Evolutionary conservation across 306 rosid genomes (phyloP).

Genomic region (Astragalus glycyphyllos): DNA sequence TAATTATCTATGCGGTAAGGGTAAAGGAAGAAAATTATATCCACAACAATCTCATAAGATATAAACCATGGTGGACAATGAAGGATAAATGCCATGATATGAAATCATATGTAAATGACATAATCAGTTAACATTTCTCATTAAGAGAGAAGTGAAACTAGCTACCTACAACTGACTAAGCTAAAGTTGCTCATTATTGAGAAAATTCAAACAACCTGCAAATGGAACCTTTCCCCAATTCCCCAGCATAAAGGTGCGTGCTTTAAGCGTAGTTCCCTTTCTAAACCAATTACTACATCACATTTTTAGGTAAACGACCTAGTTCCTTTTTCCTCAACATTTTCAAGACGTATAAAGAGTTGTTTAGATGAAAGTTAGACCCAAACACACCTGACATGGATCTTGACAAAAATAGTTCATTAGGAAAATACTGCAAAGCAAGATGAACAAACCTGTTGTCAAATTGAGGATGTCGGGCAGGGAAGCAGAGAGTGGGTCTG

Average conservation of each 20-base stretch:
- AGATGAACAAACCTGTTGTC: constrained; percentile 63
- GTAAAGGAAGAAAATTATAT: constrained; percentile 2
- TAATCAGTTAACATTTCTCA: not conserved
- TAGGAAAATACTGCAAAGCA: constrained; percentile 15
- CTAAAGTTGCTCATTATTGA: not conserved
- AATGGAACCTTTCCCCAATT: not conserved
- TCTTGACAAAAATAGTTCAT: constrained; percentile 29
- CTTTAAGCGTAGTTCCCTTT: not conserved
- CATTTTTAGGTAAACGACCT: constrained; percentile 4
- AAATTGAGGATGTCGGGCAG: constrained; percentile 60
- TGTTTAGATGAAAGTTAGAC: constrained; percentile 17
- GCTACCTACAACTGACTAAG: too few species aligned
- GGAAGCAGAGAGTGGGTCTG: constrained; percentile 56
- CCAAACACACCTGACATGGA: constrained; percentile 19
- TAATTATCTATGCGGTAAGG: not conserved
- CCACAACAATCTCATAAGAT: not conserved
- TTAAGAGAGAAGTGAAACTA: constrained; percentile 17
- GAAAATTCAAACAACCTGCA: not conserved
- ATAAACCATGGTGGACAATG: not conserved
- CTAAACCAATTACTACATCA: not conserved
- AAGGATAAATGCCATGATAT: not conserved
- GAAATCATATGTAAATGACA: not conserved
- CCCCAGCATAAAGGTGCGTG: not conserved
- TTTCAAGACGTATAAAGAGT: constrained; percentile 4
- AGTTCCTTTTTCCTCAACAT: not conserved